Evolutionary conservation across 305 asterid genomes (phyloP).

Genomic region (Fraxinus dipetala): DNA sequence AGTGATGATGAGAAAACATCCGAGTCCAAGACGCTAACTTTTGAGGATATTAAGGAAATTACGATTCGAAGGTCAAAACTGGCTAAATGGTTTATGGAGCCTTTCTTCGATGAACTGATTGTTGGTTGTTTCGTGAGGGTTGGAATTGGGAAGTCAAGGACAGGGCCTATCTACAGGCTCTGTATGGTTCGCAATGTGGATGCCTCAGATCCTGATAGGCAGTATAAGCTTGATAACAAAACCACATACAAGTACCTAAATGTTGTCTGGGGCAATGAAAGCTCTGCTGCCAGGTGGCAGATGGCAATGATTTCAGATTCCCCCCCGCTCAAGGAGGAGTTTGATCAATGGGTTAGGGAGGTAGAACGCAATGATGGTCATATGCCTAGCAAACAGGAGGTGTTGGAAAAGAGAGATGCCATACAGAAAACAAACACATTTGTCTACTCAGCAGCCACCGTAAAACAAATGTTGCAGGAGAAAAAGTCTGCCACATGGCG

Average conservation of each 20-base stretch:
- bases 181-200: slow-evolving; percentile 83
- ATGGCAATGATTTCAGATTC: slow-evolving; percentile 96
- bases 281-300: slow-evolving; percentile 96
- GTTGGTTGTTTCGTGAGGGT: slow-evolving; percentile 95
- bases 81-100: slow-evolving; percentile 96
- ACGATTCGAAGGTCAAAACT: slow-evolving; percentile 87
- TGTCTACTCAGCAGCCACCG: slow-evolving; percentile 91
- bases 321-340: slow-evolving; percentile 69
- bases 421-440: slow-evolving; percentile 73
- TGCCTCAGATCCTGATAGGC: slow-evolving; percentile 74
- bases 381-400: slow-evolving; percentile 79
- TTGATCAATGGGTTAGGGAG: slow-evolving; percentile 86
- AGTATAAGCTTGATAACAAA: slow-evolving; percentile 84
- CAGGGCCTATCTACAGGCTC: slow-evolving; percentile 88
- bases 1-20: slow-evolving; percentile 81
- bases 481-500: slow-evolving; percentile 92
- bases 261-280: slow-evolving; percentile 90
- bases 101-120: slow-evolving; percentile 88
- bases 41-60: slow-evolving; percentile 79
- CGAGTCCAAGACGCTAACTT: slow-evolving; percentile 68
- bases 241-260: slow-evolving; percentile 78
- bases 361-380: slow-evolving; percentile 82
- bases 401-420: slow-evolving; percentile 75
- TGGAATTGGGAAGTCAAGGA: slow-evolving; percentile 80
- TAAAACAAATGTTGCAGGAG: slow-evolving; percentile 94